Base-by-base conservation (phyloP, 2,329 filamentous ascomycete species). In the Tothia fuscella region DNA sequence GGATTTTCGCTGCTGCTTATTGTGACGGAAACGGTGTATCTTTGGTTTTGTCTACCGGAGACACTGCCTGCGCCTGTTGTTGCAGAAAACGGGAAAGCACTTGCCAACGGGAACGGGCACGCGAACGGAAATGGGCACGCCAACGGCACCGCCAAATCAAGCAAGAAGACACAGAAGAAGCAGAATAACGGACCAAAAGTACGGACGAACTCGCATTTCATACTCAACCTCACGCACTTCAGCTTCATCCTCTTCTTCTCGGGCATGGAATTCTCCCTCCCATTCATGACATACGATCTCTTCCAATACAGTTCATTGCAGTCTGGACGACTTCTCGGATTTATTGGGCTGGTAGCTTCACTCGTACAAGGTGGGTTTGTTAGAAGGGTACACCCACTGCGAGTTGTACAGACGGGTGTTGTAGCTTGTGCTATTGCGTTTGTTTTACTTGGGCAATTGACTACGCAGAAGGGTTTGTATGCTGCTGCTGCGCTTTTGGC, bases 231-330 rank as follows among this genome's bases (percentile, higher is more conserved):
- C 2, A 79, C 85, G 0, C 91, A 98, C 61, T 82, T 96, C 55
- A 65, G 80, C 35, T 98, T 98, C 61, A 78, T 98, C 46, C 77
- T 98, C 10, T 94, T 94, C 63, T 98, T 98, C 64, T 94, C 86
- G 2, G 91, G 91, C 46, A 89, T 98, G 82, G 91, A 98, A 58
- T 96, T 94, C 61, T 94, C 87, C 1, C 73, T 98, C 3, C 88
- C 91, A 0, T 98, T 98, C 60, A 88, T 98, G 77, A 96, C 89
- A 0, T 93, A 91, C 53, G 89, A 94, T 41, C 74, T 98, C 33
- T 96, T 96, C 60, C 74, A 74, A 6, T 93, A 91, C 57, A 76
- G 71, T 9, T 81, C 87, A 1, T 74, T 78, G 32, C 74, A 85
- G 40, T 93, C 93, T 49, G 91, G 91, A 13, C 76, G 79, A 9